Evolutionary conservation across 2,329 filamentous ascomycete genomes (phyloP).

Genomic region (Didymella pomorum): DNA sequence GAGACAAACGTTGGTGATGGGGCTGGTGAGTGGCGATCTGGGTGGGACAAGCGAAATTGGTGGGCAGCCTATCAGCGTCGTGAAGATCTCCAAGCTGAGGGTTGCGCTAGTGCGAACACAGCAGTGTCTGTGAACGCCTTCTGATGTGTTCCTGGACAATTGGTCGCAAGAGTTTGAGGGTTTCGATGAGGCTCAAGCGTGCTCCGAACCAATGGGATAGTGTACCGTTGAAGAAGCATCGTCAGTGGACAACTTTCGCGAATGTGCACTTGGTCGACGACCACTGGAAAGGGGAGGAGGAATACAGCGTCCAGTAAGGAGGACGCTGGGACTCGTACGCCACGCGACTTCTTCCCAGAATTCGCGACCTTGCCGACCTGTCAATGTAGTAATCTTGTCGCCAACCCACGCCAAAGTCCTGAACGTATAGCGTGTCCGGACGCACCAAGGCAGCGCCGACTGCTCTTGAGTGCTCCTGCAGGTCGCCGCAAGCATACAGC

Average conservation of each 20-base stretch:
- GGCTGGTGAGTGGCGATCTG: constrained; percentile 8
- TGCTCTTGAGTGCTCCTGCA: not conserved
- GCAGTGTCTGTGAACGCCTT: constrained; percentile 10
- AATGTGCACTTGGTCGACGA: constrained; percentile 4
- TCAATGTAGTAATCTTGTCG: not conserved
- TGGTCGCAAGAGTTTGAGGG: constrained; percentile 1
- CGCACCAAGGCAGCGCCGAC: not conserved
- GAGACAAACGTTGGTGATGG: constrained; percentile 13
- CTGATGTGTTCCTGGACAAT: constrained; percentile 10
- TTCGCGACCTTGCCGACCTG: not conserved
- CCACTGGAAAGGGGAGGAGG: not conserved
- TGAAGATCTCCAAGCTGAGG: not conserved
- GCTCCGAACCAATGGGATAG: constrained; percentile 10
- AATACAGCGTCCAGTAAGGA: not conserved
- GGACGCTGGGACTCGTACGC: not conserved
- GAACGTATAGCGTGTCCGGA: not conserved
- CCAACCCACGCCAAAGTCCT: not conserved
- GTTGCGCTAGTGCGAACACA: not conserved
- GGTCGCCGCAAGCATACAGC: not conserved
- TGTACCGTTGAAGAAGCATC: not conserved
- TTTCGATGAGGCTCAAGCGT: constrained; percentile 13
- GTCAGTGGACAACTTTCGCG: constrained; percentile 6
- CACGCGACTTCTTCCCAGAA: not conserved
- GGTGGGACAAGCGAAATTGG: constrained; percentile 16
- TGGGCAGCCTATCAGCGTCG: constrained; percentile 8